Percentiles rank a stretch among this genome's conserved stretches.
Evolutionary conservation across 306 rosid genomes (phyloP).

Genomic region (Macrotyloma uniflorum): DNA sequence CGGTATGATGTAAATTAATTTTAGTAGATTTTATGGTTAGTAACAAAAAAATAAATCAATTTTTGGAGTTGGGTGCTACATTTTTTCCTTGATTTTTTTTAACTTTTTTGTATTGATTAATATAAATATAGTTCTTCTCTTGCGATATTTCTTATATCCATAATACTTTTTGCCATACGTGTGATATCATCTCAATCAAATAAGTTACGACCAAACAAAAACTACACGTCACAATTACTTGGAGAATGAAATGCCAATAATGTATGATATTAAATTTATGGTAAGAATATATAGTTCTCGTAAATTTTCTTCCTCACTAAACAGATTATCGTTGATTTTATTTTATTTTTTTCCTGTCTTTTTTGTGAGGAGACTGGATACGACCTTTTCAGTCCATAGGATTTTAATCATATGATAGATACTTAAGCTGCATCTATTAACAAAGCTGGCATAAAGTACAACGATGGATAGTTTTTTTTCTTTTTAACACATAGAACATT

Average conservation of each 20-base stretch:
- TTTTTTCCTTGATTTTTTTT: neutral
- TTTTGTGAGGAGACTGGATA: neutral
- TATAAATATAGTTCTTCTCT: neutral
- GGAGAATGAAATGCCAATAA: slow-evolving; percentile 17
- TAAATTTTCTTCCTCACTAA: neutral
- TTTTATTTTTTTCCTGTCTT: neutral
- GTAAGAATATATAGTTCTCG: neutral
- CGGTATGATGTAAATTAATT: neutral
- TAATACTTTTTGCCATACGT: slow-evolving; percentile 11
- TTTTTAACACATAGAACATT: neutral
- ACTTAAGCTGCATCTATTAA: neutral
- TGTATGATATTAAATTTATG: neutral
- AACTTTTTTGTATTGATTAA: neutral
- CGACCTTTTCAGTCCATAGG: neutral
- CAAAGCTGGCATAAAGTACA: neutral
- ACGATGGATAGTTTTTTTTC: no score
- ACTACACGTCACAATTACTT: neutral
- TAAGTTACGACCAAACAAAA: slow-evolving; percentile 15
- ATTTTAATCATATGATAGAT: neutral
- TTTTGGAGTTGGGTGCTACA: neutral
- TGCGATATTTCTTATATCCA: neutral
- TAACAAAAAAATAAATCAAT: no score
- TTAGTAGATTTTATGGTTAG: neutral
- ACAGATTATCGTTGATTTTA: neutral
- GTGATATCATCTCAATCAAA: slow-evolving; percentile 2